Base-by-base conservation (phyloP, 1,284 basidiomycete species). In the Wallemia hederae region DNA sequence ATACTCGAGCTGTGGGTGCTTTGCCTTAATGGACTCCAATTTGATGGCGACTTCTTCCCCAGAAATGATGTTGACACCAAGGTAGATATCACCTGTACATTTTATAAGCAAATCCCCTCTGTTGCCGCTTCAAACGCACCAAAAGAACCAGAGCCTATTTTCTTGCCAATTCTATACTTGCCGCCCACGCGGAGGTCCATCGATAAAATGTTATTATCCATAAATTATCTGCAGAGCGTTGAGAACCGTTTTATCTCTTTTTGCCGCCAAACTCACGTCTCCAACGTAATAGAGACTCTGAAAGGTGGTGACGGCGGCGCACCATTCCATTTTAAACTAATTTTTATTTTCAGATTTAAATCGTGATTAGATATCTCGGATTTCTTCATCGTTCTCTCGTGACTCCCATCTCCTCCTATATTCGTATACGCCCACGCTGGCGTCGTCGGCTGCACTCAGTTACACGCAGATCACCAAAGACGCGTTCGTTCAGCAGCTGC, bases 1-100 rank as follows among this genome's bases (percentile, higher is more conserved):
- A 70, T 99, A 97, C 73, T 98, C 92, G 68, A 98, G 84, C 74
- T 98, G 94, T n/a, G 94, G 92, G 69, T 97, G 91, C 74, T 98
- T 98, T 66, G 94, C 92, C 74, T 98, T 98, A 74, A 97, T 88
- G 0, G 90, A 96, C 74, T 98, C 94, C 67, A 99, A 84, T 76
- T 99, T 98, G 80, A 98, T 97, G 69, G 91, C 94, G 62, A 98
- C 94, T 72, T 97, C 92, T 72, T 99, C 91, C 59, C 92, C 92
- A n/a, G 91, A 96, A 71, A 98, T 97, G 75, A 98, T 97, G 78
- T 98, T 97, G 73, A 96, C 91, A 64, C 94, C 94, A 63, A 98
- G 85, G 73, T 97, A 98, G 72, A 99, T 98, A 70, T 98, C 92
- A 74, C 90, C 89, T 91, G 64, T 59, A 62, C 58, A 64, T 63